Percentiles rank a stretch among this genome's conserved stretches.
phyloP scores from a whole-genome alignment of 2,329 filamentous ascomycete genomes.

The Akanthomyces muscarius region DNA sequence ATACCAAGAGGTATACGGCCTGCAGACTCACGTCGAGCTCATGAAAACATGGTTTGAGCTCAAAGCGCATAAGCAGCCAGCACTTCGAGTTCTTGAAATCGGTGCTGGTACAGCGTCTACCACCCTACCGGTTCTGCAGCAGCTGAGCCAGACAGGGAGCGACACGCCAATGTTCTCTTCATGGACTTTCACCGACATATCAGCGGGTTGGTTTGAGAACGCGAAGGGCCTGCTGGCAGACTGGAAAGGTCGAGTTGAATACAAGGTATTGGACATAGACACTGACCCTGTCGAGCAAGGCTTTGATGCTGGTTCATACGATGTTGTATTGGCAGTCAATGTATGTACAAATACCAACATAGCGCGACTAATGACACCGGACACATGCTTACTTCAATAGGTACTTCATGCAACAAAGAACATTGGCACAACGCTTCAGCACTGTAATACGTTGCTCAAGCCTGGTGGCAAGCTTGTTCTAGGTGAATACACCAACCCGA shows the following conservation, averaged over 20 bases:
- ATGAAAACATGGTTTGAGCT: neutral
- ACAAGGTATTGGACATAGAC: constrained; percentile 31
- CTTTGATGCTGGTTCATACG: constrained; percentile 25
- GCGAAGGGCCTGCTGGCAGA: constrained; percentile 23
- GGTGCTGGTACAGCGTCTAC: neutral
- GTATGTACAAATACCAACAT: constrained; percentile 15
- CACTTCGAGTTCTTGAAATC: neutral
- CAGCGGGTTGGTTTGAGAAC: constrained; percentile 26
- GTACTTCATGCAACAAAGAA: neutral
- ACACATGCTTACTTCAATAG: neutral
- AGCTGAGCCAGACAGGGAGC: neutral
- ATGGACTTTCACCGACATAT: constrained; percentile 28
- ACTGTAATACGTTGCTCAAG: neutral
- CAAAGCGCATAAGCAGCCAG: neutral
- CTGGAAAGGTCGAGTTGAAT: constrained; percentile 21
- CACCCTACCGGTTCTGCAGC: neutral
- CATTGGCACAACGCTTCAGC: neutral
- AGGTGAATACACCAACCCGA: neutral
- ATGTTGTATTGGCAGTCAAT: constrained; percentile 30
- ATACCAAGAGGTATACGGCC: too few species aligned
- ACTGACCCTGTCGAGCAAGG: constrained; percentile 27
- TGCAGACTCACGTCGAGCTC: too few species aligned
- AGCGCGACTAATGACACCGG: too few species aligned
- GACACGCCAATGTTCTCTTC: neutral
- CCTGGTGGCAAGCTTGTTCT: neutral